phyloP scores from a whole-genome alignment of 441 rosid genomes.

The Adansonia madagascariensis region DNA sequence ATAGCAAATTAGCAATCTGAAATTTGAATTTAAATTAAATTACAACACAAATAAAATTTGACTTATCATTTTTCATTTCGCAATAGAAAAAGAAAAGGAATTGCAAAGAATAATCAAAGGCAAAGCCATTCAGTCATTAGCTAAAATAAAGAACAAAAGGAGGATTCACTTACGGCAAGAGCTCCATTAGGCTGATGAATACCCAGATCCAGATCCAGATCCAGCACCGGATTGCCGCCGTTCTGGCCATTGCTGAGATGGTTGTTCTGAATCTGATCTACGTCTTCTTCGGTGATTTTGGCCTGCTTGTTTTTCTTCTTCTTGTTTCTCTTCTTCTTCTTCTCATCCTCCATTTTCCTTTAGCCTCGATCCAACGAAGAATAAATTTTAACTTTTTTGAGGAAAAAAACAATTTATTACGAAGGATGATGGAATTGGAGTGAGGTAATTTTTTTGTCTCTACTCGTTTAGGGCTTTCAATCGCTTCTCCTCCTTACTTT shows the following conservation, averaged over 20 bases:
- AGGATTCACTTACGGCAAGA: constrained; percentile 42
- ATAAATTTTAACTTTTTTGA: not conserved
- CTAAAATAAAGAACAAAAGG: not conserved
- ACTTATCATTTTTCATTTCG: not conserved
- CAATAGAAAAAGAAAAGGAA: not conserved
- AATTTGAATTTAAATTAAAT: not conserved
- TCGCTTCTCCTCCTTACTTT: not conserved
- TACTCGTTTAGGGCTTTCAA: constrained; percentile 1
- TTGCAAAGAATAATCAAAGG: not conserved
- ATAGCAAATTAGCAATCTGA: not conserved
- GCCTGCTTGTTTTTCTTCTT: constrained; percentile 58
- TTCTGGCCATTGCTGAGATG: constrained; percentile 35
- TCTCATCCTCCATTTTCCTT: constrained; percentile 35
- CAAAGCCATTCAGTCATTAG: not conserved
- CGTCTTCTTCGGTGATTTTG: constrained; percentile 42
- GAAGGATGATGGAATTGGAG: not conserved
- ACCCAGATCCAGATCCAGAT: constrained; percentile 23
- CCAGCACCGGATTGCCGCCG: constrained; percentile 25
- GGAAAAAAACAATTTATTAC: not conserved
- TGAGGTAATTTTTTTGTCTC: not conserved
- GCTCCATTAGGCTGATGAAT: constrained; percentile 38
- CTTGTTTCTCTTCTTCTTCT: constrained; percentile 63
- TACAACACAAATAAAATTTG: not conserved
- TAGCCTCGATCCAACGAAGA: not conserved
- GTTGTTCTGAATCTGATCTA: constrained; percentile 22